phyloP scores from a whole-genome alignment of 116 monocot genomes.

The Iris pallida region DNA sequence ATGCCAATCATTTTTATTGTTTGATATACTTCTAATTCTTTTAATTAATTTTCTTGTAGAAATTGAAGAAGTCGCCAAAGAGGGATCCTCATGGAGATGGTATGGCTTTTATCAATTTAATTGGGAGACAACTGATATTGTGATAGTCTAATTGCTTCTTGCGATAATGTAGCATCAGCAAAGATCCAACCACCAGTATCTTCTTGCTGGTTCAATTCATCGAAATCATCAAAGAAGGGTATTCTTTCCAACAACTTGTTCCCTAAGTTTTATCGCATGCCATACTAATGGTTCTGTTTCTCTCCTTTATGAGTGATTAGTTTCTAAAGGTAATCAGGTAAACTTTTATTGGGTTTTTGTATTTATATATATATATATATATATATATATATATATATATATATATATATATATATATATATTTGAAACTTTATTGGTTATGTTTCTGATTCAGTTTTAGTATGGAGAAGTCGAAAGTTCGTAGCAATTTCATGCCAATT shows the following conservation, averaged over 20 bases:
- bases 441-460: too few relatives aligned
- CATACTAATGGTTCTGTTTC: too few relatives aligned
- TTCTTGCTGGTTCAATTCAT: slow-evolving; percentile 40
- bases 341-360: too few relatives aligned
- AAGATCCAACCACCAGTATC: slow-evolving; percentile 17
- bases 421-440: too few relatives aligned
- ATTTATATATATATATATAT: too few relatives aligned
- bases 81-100: slow-evolving; percentile 43
- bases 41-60: slow-evolving; percentile 1
- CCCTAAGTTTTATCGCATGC: too few relatives aligned
- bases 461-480: too few relatives aligned
- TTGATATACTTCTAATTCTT: not conserved
- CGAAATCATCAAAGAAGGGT: slow-evolving; percentile 75
- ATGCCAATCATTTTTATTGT: not conserved
- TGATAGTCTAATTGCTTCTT: slow-evolving; percentile 3
- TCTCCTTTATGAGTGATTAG: too few relatives aligned
- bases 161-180: slow-evolving; percentile 28
- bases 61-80: slow-evolving; percentile 34
- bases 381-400: too few relatives aligned
- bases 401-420: too few relatives aligned
- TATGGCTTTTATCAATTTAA: slow-evolving; percentile 10
- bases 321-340: too few relatives aligned
- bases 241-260: not conserved
- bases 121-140: not conserved
- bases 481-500: too few relatives aligned